Base-by-base conservation (phyloP, 495 filamentous ascomycete species). In the Mycothermus thermophilus region DNA sequence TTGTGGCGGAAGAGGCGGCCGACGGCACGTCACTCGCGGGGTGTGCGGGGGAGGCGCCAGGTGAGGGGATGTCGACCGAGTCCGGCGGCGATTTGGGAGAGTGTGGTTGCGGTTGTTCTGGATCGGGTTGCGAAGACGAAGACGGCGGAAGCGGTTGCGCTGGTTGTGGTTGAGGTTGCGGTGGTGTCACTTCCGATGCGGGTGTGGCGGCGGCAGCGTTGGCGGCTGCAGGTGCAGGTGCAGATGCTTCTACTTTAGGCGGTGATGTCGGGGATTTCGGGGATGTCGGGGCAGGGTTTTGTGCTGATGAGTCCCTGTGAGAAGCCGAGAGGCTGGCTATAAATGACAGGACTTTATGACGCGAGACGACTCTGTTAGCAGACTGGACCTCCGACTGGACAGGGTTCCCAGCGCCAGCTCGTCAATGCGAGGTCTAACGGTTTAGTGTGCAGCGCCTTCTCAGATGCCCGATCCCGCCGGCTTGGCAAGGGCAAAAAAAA, bases 311-410 rank as follows among this genome's bases (percentile, higher is more conserved):
- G 35, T 60, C 60, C 53, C 57, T 51, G 53, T 55, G 51, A 35
- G 58, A 52, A 31, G 54, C 49, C 29, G 68, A 69, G 48, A 73
- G 64, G 37, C 62, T 61, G 45, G 68, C 66, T 59, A 75, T 74
- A 61, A 74, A 75, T 48, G 71, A 75, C 27, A 67, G 52, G 17
- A 75, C 71, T 75, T 27, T 20, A 32, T 34, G 43, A 48, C 38
- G 44, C 41, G n/a, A n/a, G n/a, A n/a, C n/a, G n/a, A n/a, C n/a
- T 40, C 40, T 30, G 44, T 51, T 48, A 54, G 51, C 37, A 10
- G 10, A 27, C 25, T 27, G 25, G 25, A 12, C 25, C 13, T 3
- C 10, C 13, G 4, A 9, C 13, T 27, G 25, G 9, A 9, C 25
- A 5, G 9, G 13, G 13, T 27, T n/a, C n/a, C n/a, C n/a, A n/a